These are phyloP conservation scores for Plasmodium adleri DNA, from an alignment of 169 alveolate genomes.

Conservation along the genomic window DNA sequence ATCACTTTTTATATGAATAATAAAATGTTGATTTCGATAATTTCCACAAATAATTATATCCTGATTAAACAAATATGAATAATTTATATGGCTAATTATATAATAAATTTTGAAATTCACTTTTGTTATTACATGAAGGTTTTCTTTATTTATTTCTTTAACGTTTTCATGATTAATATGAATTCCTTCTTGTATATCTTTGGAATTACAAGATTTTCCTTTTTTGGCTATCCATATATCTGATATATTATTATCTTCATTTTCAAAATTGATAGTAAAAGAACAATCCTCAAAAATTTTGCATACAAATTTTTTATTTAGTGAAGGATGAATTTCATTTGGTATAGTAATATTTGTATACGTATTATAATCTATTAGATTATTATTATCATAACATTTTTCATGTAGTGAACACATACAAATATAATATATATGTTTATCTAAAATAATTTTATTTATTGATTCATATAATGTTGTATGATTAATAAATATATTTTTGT, in stretches of 20 bases:
- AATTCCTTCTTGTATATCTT: slow-evolving; percentile 21
- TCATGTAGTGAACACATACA: slow-evolving; percentile 69
- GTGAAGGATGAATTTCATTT: slow-evolving; percentile 19
- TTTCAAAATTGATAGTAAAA: slow-evolving; percentile 27
- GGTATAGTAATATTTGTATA: slow-evolving; percentile 35
- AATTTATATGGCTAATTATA: slow-evolving; percentile 12
- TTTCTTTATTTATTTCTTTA: no score
- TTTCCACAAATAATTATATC: slow-evolving; percentile 70
- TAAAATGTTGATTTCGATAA: slow-evolving; percentile 38
- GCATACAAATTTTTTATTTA: slow-evolving; percentile 28
- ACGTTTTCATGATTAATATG: no score
- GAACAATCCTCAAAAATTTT: slow-evolving; percentile 30
- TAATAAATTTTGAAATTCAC: slow-evolving; percentile 31
- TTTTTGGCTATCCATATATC: slow-evolving; percentile 45
- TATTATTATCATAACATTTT: slow-evolving; percentile 14
- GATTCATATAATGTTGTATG: slow-evolving; percentile 23
- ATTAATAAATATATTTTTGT: slow-evolving; percentile 14
- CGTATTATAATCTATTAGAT: slow-evolving; percentile 13
- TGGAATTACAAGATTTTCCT: slow-evolving; percentile 57
- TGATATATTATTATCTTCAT: slow-evolving; percentile 8
- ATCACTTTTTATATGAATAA: slow-evolving; percentile 35
- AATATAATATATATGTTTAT: slow-evolving; percentile 41
- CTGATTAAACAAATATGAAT: slow-evolving; percentile 21
- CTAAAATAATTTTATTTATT: slow-evolving; percentile 3
- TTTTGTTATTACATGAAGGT: slow-evolving; percentile 2